phyloP scores from a whole-genome alignment of 441 rosid genomes.

The Melastoma candidum region DNA sequence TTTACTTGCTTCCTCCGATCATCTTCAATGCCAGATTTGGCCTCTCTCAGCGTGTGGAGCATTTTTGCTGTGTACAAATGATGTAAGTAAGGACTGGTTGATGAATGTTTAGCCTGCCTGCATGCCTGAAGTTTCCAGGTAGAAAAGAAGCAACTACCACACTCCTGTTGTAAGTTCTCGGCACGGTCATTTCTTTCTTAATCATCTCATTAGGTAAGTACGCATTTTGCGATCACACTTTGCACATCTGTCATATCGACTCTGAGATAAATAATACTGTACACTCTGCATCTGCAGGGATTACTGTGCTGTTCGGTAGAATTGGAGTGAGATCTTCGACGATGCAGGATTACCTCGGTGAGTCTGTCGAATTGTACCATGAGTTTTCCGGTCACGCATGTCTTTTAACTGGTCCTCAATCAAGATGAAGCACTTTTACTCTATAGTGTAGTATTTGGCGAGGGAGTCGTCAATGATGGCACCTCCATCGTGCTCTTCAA shows the following conservation, averaged over 20 bases:
- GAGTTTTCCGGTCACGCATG: too few species aligned
- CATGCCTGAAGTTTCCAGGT: conserved; percentile 58
- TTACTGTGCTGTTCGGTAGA: conserved; percentile 25
- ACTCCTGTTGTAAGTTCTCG: conserved; percentile 51
- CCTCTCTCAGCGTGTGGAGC: not conserved
- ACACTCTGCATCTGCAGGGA: conserved; percentile 36
- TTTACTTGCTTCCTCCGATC: conserved; percentile 59
- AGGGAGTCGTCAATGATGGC: too few species aligned
- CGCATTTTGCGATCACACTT: not conserved
- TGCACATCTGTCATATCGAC: too few species aligned
- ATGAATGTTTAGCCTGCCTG: conserved; percentile 9
- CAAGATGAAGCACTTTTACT: too few species aligned
- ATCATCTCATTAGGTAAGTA: conserved; percentile 45
- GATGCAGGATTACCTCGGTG: conserved; percentile 47
- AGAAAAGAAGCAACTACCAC: conserved; percentile 60
- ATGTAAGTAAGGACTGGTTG: too few species aligned
- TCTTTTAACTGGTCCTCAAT: too few species aligned
- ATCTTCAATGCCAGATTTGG: conserved; percentile 56
- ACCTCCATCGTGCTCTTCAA: conserved; percentile 9
- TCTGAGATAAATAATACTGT: not conserved
- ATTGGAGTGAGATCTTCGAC: conserved; percentile 31
- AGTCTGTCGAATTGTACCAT: not conserved
- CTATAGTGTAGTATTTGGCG: too few species aligned
- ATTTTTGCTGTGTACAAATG: too few species aligned
- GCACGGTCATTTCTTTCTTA: conserved; percentile 70